Percentiles rank a stretch among this genome's conserved stretches.
These are phyloP conservation scores for Penicillium sp. DNA, from an alignment of 2,329 filamentous ascomycete species.

Conservation along the genomic window DNA sequence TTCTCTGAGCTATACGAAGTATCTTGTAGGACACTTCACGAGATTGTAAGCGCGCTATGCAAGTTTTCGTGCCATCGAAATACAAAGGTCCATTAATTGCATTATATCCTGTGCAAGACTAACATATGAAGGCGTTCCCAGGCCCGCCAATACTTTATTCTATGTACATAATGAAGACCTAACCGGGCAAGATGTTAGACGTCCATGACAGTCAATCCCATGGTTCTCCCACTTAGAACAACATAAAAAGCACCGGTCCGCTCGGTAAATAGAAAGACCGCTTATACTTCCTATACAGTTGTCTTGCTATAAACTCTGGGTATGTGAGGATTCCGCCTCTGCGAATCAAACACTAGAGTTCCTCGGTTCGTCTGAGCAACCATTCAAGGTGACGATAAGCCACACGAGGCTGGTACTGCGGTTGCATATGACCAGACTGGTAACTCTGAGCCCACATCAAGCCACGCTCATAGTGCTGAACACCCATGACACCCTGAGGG, in stretches of 20 bases:
- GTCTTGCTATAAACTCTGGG: not conserved
- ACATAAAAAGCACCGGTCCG: not conserved
- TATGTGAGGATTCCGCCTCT: not conserved
- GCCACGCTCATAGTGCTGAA: constrained; percentile 70
- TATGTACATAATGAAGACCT: not conserved
- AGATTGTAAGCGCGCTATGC: too few relatives aligned
- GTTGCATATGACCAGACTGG: constrained; percentile 40
- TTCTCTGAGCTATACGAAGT: not conserved
- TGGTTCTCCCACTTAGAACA: not conserved
- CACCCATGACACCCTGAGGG: constrained; percentile 64
- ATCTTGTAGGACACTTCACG: not conserved
- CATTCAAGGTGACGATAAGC: constrained; percentile 63
- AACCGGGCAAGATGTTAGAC: not conserved
- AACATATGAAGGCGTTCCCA: not conserved
- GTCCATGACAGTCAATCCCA: not conserved
- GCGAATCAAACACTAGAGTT: constrained; percentile 11
- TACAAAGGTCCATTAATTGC: too few relatives aligned
- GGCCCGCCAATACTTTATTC: not conserved
- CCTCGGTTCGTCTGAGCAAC: constrained; percentile 30
- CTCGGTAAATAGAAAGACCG: not conserved
- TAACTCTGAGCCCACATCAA: constrained; percentile 62
- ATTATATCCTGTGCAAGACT: not conserved
- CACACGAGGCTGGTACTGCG: constrained; percentile 65
- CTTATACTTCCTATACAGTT: not conserved
- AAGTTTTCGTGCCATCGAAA: not conserved